These are phyloP conservation scores for Knufia petricola DNA, from an alignment of 2,329 filamentous ascomycete species.

Conservation along the genomic window DNA sequence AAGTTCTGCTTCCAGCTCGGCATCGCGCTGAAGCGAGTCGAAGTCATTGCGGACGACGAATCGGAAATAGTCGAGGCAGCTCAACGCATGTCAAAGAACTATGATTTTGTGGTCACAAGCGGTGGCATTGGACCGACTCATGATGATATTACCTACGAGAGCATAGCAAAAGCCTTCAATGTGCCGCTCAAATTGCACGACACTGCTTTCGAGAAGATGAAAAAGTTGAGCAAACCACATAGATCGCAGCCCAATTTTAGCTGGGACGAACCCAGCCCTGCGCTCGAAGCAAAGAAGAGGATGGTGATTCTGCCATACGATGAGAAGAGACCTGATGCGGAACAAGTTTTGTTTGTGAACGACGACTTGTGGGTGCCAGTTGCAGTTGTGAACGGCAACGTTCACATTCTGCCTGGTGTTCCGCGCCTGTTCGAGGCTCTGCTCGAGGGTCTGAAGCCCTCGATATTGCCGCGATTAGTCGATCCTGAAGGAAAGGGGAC, in stretches of 20 bases:
- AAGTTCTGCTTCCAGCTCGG: constrained; percentile 58
- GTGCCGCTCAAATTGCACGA: constrained; percentile 69
- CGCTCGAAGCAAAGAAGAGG: constrained; percentile 68
- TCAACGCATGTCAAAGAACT: constrained; percentile 73
- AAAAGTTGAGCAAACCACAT: constrained; percentile 63
- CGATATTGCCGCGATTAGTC: constrained; percentile 58
- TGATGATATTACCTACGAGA: constrained; percentile 95
- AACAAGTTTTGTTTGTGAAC: constrained; percentile 68
- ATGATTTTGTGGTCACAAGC: constrained; percentile 91
- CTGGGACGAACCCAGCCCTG: constrained; percentile 74
- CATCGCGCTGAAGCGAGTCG: constrained; percentile 68
- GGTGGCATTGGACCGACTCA: constrained; percentile 94
- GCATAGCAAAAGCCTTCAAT: constrained; percentile 80
- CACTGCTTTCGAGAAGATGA: constrained; percentile 72
- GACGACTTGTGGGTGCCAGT: constrained; percentile 89
- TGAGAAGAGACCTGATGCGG: constrained; percentile 49
- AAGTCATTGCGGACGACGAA: constrained; percentile 91
- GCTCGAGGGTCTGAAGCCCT: constrained; percentile 64
- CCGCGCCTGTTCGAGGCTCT: constrained; percentile 74
- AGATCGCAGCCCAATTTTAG: constrained; percentile 65
- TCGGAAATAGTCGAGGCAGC: constrained; percentile 81
- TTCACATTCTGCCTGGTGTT: constrained; percentile 87
- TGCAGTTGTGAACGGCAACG: constrained; percentile 77
- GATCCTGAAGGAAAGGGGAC: constrained; percentile 78
- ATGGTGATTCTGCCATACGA: constrained; percentile 87